A percentile compares a stretch with the other conserved stretches of the same genome.
Conservation (phyloP, 495 filamentous ascomycete species). For the Aspergillus mulundensis region DNA sequence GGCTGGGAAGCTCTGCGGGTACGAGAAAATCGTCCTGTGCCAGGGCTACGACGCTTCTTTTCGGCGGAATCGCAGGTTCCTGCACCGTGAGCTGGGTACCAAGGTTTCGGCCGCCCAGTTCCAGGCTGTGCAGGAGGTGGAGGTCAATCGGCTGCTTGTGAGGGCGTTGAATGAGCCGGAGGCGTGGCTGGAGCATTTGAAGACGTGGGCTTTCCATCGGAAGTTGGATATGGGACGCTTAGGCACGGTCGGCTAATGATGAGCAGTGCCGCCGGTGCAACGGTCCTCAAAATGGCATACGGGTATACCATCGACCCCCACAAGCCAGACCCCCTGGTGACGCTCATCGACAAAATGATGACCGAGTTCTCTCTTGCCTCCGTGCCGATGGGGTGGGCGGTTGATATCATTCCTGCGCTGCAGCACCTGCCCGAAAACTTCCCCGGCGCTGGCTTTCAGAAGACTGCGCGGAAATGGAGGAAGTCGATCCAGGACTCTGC, state of each 20-base stretch:
- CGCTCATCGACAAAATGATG: slow-evolving; percentile 37
- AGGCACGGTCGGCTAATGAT: background rate
- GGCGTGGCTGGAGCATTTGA: slow-evolving; percentile 35
- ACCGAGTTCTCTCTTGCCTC: slow-evolving; percentile 39
- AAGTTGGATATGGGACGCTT: background rate
- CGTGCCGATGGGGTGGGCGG: slow-evolving; percentile 40
- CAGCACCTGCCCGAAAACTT: slow-evolving; percentile 39
- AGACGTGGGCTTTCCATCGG: slow-evolving; percentile 28
- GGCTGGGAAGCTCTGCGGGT: slow-evolving; percentile 3
- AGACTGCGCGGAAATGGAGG: slow-evolving; percentile 32
- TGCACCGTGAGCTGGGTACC: slow-evolving; percentile 23
- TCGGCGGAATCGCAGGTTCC: slow-evolving; percentile 36
- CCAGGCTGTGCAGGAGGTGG: slow-evolving; percentile 34
- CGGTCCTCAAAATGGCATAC: slow-evolving; percentile 48
- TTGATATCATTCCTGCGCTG: slow-evolving; percentile 41
- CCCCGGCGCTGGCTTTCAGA: slow-evolving; percentile 43
- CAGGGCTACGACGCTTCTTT: slow-evolving; percentile 32
- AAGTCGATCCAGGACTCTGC: slow-evolving; percentile 18
- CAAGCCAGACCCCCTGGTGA: slow-evolving; percentile 38
- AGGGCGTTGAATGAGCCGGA: slow-evolving; percentile 35
- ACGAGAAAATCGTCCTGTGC: slow-evolving; percentile 3
- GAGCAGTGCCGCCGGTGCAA: slow-evolving; percentile 31
- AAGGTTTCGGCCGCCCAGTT: slow-evolving; percentile 31
- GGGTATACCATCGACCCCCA: slow-evolving; percentile 46
- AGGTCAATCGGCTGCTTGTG: slow-evolving; percentile 38